These are phyloP conservation scores for Talaromyces verruculosus DNA, from an alignment of 2,329 filamentous ascomycete species.

Conservation along the genomic window DNA sequence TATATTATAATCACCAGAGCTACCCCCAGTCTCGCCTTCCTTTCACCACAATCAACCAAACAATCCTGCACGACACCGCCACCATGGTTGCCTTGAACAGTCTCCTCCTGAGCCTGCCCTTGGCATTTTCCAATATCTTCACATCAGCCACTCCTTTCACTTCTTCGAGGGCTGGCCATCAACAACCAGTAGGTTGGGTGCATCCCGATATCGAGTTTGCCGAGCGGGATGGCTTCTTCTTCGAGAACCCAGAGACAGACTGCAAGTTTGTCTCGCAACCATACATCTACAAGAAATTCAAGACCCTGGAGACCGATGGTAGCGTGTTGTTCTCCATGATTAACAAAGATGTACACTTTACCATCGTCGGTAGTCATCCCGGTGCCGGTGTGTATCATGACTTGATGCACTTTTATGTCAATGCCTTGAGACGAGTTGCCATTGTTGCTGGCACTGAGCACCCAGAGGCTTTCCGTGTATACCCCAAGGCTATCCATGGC, in stretches of 20 bases:
- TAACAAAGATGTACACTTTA: constrained; percentile 35
- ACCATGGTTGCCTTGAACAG: not conserved
- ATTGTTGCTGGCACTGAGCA: constrained; percentile 25
- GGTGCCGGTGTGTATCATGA: constrained; percentile 35
- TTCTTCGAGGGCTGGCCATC: not conserved
- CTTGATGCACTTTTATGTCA: constrained; percentile 37
- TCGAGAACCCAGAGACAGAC: constrained; percentile 35
- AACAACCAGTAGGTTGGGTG: not conserved
- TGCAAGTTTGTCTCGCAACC: constrained; percentile 35
- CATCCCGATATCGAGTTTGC: not conserved
- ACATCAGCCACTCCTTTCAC: not conserved
- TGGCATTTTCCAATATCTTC: not conserved
- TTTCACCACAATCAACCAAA: not conserved
- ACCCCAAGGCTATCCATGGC: constrained; percentile 34
- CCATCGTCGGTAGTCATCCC: constrained; percentile 36
- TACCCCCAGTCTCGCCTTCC: not conserved
- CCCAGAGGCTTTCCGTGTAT: constrained; percentile 33
- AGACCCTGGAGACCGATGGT: constrained; percentile 35
- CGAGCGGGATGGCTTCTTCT: constrained; percentile 30
- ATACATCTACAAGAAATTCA: constrained; percentile 37
- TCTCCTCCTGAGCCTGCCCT: not conserved
- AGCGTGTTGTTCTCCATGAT: constrained; percentile 34
- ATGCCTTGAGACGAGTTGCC: constrained; percentile 34
- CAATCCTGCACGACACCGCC: not conserved
- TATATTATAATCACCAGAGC: not conserved